Evolutionary conservation across 768 basidiomycete genomes (phyloP).

Genomic region (Roridomyces roridus): DNA sequence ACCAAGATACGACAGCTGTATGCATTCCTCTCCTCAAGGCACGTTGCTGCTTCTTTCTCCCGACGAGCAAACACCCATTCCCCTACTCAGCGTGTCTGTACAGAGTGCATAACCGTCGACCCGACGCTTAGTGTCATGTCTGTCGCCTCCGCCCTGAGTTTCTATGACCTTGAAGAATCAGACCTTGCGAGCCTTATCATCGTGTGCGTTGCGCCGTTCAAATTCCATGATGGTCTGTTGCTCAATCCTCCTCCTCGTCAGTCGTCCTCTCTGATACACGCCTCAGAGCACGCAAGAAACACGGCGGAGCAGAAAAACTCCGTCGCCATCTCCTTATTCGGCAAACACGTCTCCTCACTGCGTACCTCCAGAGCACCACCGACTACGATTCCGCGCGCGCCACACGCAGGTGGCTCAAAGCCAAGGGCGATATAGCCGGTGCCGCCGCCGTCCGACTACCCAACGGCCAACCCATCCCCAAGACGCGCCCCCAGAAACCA

Average conservation of each 20-base stretch:
- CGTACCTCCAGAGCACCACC: neutral
- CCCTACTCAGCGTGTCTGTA: neutral
- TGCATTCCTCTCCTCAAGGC: conserved; percentile 1
- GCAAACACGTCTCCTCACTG: neutral
- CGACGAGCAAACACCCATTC: neutral
- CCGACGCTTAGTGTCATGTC: neutral
- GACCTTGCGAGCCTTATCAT: neutral
- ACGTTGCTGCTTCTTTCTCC: neutral
- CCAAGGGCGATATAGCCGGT: neutral
- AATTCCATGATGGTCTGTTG: too few relatives aligned
- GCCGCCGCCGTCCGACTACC: neutral
- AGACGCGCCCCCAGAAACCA: neutral
- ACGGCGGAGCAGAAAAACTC: neutral
- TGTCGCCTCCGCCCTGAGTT: neutral
- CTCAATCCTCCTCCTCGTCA: neutral
- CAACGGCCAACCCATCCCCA: neutral
- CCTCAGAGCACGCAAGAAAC: neutral
- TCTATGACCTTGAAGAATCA: neutral
- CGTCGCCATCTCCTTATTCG: neutral
- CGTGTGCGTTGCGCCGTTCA: neutral
- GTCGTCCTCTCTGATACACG: neutral
- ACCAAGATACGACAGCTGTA: neutral
- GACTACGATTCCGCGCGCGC: neutral
- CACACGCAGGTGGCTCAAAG: neutral
- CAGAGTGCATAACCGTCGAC: neutral